Evolutionary conservation across 1,284 basidiomycete species (phyloP), one percentile per base, ranked within the genome.

Genomic region (Trichosporon ovoides): DNA sequence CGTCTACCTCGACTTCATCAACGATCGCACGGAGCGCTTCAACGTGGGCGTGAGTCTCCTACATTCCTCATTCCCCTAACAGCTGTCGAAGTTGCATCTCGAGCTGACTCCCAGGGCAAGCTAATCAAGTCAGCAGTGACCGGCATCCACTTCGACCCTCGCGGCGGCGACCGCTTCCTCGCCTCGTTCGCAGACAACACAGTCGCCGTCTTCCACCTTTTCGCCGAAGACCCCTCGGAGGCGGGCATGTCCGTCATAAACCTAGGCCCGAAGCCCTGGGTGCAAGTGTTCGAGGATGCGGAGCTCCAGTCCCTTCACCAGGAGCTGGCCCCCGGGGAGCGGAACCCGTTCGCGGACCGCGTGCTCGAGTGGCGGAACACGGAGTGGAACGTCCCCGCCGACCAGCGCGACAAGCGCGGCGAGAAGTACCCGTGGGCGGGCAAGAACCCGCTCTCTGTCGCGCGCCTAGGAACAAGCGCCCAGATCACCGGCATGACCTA

Each of bases 81-180:
- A 51, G 34, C 22, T n/a, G 9, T 4, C 16, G 16, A 49, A 10
- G 7, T 11, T 24, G n/a, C n/a, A n/a, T 7, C 3, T 4, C 4
- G 9, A 2, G 36, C 54, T 56, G 16, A 57, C 22, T 2, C 11
- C 9, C 46, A 89, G 85, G 91, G 91, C 16, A 83, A 85, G 63
- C 87, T 94, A 60, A 85, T 87, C 66, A 84, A 81, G 60, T 87
- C 88, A 1, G 83, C 88, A 1, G 90, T 92, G 66, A 88, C 88
- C 7, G 83, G 88, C 11, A 84, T 98, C 38, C 84, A 87, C 65
- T 97, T 94, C 88, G 88, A 96, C 9, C 93, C 93, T 1, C 83
- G 84, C 4, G 90, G 89, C 0, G 81, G 86, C 0, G 87, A 87
- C 55, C 83, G 94, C 20, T 94, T 98, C 72, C 82, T 95, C 38